Evolutionary conservation across 768 basidiomycete genomes (phyloP), one percentile per base, ranked within the genome.

Genomic region (Kwoniella pini): DNA sequence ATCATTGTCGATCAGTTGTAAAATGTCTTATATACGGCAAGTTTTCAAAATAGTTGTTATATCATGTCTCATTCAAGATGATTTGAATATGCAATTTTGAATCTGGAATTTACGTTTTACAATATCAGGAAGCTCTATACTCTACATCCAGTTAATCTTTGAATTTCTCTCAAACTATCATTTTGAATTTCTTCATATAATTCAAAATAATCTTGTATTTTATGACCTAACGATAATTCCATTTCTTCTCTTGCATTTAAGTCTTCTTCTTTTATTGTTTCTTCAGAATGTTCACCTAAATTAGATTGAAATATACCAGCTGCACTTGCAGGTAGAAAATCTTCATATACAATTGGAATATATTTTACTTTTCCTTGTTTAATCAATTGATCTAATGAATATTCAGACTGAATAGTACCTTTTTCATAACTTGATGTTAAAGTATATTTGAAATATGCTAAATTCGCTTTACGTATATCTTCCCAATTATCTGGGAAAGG

Each of bases 301-400:
- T 77, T 77, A 6, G 63, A 66, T 27, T 66, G 64, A 58, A 77
- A 77, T 36, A 77, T 77, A 9, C 75, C 72, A 13, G 75, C 75
- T 19, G 75, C 75, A 4, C 67, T 69, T n/a, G 73, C 75, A 3
- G 75, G 75, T 17, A 77, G 61, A 64, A 77, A 77, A 39, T 74
- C 75, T 54, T 77, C 75, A 40, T 77, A 77, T 5, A 67, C 62
- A 9, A 77, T 64, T 12, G 71, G 71, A 30, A 65, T 63, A 36
- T 40, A 63, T 0, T 49, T 52, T 19, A 76, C 61, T 6, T 46
- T 49, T 0, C 74, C 72, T 1, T 54, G 26, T 2, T 44, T 33
- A 24, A 76, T 53, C 15, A 73, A 67, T 24, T 63, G 55, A 19
- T 72, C 69, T 17, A 72, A 31, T 2, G 60, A 58, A 2, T 48